phyloP scores from a whole-genome alignment of 257 asterid genomes.

The Fraxinus quadrangulata region DNA sequence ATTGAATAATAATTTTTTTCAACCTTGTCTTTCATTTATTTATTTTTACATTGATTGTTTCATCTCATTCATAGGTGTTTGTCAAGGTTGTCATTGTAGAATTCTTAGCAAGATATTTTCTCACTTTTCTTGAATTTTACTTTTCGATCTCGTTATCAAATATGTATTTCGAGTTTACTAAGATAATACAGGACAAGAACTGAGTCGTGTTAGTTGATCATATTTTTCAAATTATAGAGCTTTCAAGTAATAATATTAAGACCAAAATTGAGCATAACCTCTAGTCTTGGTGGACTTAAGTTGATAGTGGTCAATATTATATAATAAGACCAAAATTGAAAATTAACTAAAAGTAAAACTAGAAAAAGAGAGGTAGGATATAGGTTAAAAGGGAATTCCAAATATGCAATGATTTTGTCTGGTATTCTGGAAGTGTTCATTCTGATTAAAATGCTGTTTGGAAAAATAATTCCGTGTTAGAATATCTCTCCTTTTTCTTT shows the following conservation, averaged over 20 bases:
- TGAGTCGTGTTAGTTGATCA: not conserved
- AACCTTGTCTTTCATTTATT: not conserved
- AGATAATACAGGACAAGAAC: not conserved
- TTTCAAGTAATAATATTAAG: not conserved
- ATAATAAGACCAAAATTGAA: no score
- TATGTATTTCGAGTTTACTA: not conserved
- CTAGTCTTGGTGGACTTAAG: no score
- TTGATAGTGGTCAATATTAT: no score
- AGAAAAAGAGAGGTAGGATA: not conserved
- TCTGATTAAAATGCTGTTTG: not conserved
- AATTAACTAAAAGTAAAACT: no score
- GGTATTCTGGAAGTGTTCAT: not conserved
- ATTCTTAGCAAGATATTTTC: not conserved
- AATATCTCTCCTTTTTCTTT: not conserved
- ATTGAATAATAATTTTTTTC: not conserved
- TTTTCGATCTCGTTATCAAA: not conserved
- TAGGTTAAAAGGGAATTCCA: not conserved
- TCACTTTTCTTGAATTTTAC: not conserved
- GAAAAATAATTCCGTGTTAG: not conserved
- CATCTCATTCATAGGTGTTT: not conserved
- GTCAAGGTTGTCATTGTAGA: not conserved
- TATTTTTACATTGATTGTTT: no score
- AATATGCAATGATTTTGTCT: slow-evolving; percentile 11
- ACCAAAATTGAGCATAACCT: no score
- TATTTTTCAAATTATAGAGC: not conserved